Evolutionary conservation across 139 green algal genomes (phyloP).

Genomic region (Haematococcus lacustris): DNA sequence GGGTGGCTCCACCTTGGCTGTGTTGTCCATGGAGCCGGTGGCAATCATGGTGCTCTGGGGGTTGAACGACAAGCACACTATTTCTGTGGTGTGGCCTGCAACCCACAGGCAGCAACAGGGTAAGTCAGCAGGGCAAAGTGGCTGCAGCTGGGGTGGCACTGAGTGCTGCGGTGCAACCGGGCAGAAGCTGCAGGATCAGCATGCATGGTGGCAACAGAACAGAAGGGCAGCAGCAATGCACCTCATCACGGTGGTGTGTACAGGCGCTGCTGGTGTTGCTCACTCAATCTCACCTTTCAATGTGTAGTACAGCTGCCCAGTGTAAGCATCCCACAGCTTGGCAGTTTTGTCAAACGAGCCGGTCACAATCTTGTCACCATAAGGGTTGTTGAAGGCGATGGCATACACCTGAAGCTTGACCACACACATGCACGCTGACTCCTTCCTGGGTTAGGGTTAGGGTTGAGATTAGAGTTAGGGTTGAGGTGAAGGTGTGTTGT

Average conservation of each 20-base stretch:
- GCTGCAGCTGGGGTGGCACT: too few relatives aligned
- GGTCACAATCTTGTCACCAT: slow-evolving; percentile 66
- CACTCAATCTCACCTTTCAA: slow-evolving; percentile 30
- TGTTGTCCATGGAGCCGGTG: slow-evolving; percentile 73
- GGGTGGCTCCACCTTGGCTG: slow-evolving; percentile 45
- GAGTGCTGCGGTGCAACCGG: too few relatives aligned
- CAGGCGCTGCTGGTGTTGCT: too few relatives aligned
- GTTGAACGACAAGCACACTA: slow-evolving; percentile 71
- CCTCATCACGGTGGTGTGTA: too few relatives aligned
- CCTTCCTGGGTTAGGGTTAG: background rate
- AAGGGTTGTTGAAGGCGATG: slow-evolving; percentile 78
- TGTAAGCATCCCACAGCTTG: slow-evolving; percentile 60
- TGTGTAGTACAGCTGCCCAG: slow-evolving; percentile 56
- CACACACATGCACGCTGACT: background rate
- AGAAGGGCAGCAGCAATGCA: too few relatives aligned
- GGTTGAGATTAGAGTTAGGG: too few relatives aligned
- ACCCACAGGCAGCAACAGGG: background rate
- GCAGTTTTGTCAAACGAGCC: slow-evolving; percentile 68
- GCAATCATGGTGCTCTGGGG: slow-evolving; percentile 59
- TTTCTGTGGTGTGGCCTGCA: slow-evolving; percentile 63
- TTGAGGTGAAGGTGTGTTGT: too few relatives aligned
- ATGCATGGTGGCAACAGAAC: too few relatives aligned
- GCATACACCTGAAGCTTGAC: slow-evolving; percentile 72
- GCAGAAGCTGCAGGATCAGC: too few relatives aligned
- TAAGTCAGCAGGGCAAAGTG: background rate